A percentile compares a stretch with the other conserved stretches of the same genome.
These are phyloP conservation scores for Gentiana macrophylla DNA, from an alignment of 257 asterid genomes.

Conservation along the genomic window DNA sequence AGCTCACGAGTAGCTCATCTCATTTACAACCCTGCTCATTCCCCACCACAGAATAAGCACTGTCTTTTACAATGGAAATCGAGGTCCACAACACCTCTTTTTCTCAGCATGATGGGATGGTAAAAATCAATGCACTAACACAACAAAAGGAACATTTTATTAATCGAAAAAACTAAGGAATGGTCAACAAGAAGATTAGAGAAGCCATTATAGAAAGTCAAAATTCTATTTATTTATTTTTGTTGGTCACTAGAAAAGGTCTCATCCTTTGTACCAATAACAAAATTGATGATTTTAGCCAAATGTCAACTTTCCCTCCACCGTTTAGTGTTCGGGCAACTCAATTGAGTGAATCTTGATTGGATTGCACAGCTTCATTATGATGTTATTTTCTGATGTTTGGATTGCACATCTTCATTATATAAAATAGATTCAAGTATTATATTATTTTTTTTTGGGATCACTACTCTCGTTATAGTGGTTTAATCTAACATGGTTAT, in stretches of 20 bases:
- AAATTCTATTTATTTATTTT: background rate
- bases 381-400: no score
- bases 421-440: no score
- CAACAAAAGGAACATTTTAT: constrained; percentile 3
- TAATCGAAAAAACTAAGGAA: background rate
- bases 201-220: background rate
- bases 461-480: no score
- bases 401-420: no score
- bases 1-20: no score
- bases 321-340: constrained; percentile 6
- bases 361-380: no score
- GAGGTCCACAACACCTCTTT: constrained; percentile 15
- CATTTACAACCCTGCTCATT: constrained; percentile 6
- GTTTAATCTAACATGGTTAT: no score
- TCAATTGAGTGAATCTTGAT: background rate
- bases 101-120: constrained; percentile 1
- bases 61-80: constrained; percentile 9
- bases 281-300: constrained; percentile 8
- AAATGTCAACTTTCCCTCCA: constrained; percentile 8
- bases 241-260: constrained; percentile 14
- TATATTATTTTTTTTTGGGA: no score
- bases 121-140: constrained; percentile 9
- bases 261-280: constrained; percentile 11
- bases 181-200: background rate
- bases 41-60: constrained; percentile 20